Evolutionary conservation across 352 stramenopile genomes (phyloP), one percentile per base, ranked within the genome.

Genomic region (Globisporangium apiculatum): DNA sequence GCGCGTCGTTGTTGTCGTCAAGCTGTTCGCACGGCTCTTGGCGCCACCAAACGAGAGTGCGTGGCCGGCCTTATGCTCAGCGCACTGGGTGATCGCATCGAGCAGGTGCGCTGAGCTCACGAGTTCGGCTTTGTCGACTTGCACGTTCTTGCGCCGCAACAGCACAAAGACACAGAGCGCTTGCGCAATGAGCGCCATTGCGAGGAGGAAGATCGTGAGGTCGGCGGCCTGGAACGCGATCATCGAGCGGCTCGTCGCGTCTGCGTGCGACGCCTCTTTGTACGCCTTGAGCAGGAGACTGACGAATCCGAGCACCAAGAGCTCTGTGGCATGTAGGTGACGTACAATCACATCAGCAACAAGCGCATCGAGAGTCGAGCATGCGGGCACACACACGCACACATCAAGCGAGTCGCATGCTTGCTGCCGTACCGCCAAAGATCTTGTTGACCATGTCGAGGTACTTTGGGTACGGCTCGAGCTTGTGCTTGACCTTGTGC

Each of bases 371-470:
- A 24, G 18, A 24, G 18, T 24, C 18, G 24, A 31, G 24, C 24
- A 31, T 31, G 24, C 24, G 24, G 24, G 1, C 18, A 42, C 7
- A 40, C 7, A 51, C 24, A 0, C 1, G 1, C 18, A 42, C 7
- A 40, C 7, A 51, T 31, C 24, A 31, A 31, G 24, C 24, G 24
- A 31, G 24, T 31, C 24, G 24, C 24, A 31, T 31, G 24, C 24
- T 31, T 31, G 8, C 41, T 14, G 42, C 3, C 57, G 57, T 37
- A 53, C 57, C 57, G 8, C 69, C 55, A 55, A 75, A 87, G 7
- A 67, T 69, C 53, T 89, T 89, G 24, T 69, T 78, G 37, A 87
- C 63, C 68, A 89, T 89, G 45, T 87, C 71, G 52, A 83, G 59
- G 55, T 86, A 89, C 64, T 87, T 89, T 48, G 72, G 71, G 56